These are phyloP conservation scores for Phaffia tasmanica DNA, from an alignment of 768 basidiomycete species.

Conservation along the genomic window DNA sequence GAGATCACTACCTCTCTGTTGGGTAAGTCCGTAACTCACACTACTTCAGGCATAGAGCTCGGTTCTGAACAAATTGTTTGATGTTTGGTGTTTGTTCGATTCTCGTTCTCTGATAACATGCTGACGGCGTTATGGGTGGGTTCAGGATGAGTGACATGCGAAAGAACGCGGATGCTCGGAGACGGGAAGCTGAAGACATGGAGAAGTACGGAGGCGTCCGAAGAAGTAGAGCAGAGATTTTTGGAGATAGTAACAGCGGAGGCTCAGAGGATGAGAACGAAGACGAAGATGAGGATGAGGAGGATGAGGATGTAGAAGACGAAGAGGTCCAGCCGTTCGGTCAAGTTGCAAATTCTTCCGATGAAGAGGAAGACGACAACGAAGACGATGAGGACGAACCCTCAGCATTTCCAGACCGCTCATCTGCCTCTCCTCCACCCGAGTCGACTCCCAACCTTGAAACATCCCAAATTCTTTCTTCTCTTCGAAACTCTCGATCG, in stretches of 20 bases:
- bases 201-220: conserved; percentile 21
- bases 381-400: conserved; percentile 18
- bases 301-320: conserved; percentile 5
- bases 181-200: conserved; percentile 14
- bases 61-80: not conserved
- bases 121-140: not conserved
- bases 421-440: not conserved
- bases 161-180: conserved; percentile 6
- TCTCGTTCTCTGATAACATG: not conserved
- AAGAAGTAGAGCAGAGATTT: conserved; percentile 17
- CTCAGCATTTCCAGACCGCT: not conserved
- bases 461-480: conserved; percentile 24
- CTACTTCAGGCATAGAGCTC: not conserved
- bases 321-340: conserved; percentile 14
- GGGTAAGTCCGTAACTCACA: conserved; percentile 12
- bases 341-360: not conserved
- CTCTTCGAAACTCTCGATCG: conserved; percentile 23
- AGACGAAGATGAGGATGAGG: not conserved
- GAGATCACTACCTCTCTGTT: conserved; percentile 23
- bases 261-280: conserved; percentile 5
- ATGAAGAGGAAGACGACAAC: conserved; percentile 5
- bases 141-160: conserved; percentile 14
- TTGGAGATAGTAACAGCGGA: conserved; percentile 9
- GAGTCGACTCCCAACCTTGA: conserved; percentile 12
- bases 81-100: not conserved